Percentiles rank a stretch among this genome's conserved stretches.
These are phyloP conservation scores for Brassica incana DNA, from an alignment of 345 rosid genomes.

Conservation along the genomic window DNA sequence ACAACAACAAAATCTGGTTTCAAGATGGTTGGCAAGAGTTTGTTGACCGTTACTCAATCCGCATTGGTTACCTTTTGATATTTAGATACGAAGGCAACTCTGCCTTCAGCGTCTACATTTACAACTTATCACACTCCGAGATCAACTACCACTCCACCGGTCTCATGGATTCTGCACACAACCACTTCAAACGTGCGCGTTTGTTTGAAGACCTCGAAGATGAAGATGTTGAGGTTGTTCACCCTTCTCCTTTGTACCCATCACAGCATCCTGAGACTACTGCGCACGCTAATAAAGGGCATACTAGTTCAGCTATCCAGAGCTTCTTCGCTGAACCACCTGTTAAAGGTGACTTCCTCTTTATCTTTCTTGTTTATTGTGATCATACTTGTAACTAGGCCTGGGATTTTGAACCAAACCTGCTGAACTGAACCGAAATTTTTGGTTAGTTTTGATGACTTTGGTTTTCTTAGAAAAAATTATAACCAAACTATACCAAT, in stretches of 20 bases:
- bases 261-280: constrained; percentile 32
- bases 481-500: too few species aligned
- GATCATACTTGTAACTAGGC: background rate
- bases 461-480: background rate
- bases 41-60: constrained; percentile 69
- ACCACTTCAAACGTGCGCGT: constrained; percentile 60
- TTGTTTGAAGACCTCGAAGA: constrained; percentile 76
- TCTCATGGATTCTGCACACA: constrained; percentile 41
- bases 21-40: constrained; percentile 85
- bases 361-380: constrained; percentile 8
- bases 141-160: constrained; percentile 60
- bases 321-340: constrained; percentile 48
- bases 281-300: constrained; percentile 41
- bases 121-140: constrained; percentile 68
- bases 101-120: constrained; percentile 70
- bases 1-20: constrained; percentile 75
- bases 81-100: constrained; percentile 89
- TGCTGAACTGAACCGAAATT: background rate
- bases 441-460: background rate
- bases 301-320: constrained; percentile 54
- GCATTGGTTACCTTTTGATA: constrained; percentile 72
- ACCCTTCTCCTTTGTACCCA: constrained; percentile 37
- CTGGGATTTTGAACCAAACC: background rate
- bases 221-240: constrained; percentile 51
- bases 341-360: constrained; percentile 29